Conservation (phyloP, 768 basidiomycete genomes). For the Terana coerulea region DNA sequence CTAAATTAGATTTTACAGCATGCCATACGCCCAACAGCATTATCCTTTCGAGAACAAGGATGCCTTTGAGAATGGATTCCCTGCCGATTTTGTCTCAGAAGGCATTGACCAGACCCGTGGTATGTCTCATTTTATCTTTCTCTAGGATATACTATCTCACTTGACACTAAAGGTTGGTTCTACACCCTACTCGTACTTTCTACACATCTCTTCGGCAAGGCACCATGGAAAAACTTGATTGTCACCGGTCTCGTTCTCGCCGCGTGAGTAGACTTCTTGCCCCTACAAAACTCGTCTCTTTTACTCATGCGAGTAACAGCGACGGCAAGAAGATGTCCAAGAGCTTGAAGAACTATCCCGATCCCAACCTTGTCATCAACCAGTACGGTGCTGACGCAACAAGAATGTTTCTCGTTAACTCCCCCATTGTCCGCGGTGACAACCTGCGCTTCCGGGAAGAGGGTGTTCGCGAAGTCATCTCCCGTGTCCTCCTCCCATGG, state of each 20-base stretch:
- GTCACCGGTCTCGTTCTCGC: slow-evolving; percentile 95
- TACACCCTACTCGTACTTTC: slow-evolving; percentile 95
- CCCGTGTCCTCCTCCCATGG: slow-evolving; percentile 96
- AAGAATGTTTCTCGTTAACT: slow-evolving; percentile 98
- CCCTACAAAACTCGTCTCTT: background rate
- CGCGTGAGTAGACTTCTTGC: slow-evolving; percentile 49
- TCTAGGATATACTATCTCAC: background rate
- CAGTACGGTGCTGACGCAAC: slow-evolving; percentile 95
- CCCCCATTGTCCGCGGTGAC: slow-evolving; percentile 96
- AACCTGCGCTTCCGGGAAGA: slow-evolving; percentile 98
- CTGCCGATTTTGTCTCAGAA: slow-evolving; percentile 96
- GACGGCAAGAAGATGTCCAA: slow-evolving; percentile 99
- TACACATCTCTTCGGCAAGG: slow-evolving; percentile 90
- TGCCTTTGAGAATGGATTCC: slow-evolving; percentile 78
- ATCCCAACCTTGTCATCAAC: slow-evolving; percentile 87
- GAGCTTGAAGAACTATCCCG: slow-evolving; percentile 94
- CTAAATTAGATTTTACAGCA: slow-evolving; percentile 46
- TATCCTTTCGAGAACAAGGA: slow-evolving; percentile 98
- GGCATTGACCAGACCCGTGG: slow-evolving; percentile 97
- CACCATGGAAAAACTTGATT: slow-evolving; percentile 98
- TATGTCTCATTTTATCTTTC: background rate
- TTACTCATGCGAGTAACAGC: slow-evolving; percentile 32
- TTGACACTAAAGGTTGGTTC: slow-evolving; percentile 67
- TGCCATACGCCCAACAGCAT: slow-evolving; percentile 97
- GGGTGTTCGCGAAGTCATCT: slow-evolving; percentile 94